Base-by-base conservation (phyloP, 352 stramenopile species). In the Globisporangium middletonii region DNA sequence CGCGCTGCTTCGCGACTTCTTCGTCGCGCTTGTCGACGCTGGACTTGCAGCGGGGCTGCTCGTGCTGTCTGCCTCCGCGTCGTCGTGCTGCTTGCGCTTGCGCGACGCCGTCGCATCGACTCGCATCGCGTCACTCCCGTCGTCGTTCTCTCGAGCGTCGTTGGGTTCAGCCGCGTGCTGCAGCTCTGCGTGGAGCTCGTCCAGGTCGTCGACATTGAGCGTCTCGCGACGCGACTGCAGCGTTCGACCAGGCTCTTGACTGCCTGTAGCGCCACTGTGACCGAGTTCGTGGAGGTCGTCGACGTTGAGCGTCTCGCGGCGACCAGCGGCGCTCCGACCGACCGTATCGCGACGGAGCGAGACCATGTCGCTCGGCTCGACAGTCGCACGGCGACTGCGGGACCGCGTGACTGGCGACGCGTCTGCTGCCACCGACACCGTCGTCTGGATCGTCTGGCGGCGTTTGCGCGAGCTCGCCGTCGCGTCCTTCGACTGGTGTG, bases 241-340 rank as follows among this genome's bases (percentile, higher is more conserved):
- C n/a, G 58, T 51, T 62, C 37, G 33, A 64, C 51, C 4, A 7
- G 23, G 47, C 18, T 26, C 16, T 23, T 54, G 2, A 5, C 41
- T 2, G 19, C 41, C 16, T n/a, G 1, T 9, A 12, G 33, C 12
- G 33, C 7, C n/a, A 15, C 38, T 44, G 0, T 15, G n/a, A 33
- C 28, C 43, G 33, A 87, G 53, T 42, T 80, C 73, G 8, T 69
- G 50, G 19, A 87, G 60, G 28, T 71, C 77, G n/a, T 68, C 68
- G 11, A 79, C 65, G 9, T 83, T 73, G 50, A 91, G 83, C 0
- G 81, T 89, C 35, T 86, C 75, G 43, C 80, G 77, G 37, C 79
- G 78, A 13, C 19, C 27, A 16, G 50, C 16, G 35, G 33, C 33
- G 7, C 33, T 38, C 33, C 33, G 33, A 11, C 33, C 7, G 33